phyloP scores from a whole-genome alignment of 768 basidiomycete species.

The Lactarius vividus region DNA sequence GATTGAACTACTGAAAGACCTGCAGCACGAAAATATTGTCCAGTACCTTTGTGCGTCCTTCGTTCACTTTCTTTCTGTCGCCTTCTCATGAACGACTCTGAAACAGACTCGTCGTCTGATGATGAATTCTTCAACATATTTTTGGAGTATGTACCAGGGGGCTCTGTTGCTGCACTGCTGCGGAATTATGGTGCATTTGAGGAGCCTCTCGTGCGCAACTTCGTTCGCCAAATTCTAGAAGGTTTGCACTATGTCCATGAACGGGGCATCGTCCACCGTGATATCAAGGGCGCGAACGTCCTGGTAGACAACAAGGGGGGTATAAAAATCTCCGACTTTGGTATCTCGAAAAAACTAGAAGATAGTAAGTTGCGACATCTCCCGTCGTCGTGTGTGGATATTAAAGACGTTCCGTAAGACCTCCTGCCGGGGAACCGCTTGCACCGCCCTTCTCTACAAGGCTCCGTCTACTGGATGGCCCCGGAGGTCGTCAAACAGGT shows the following conservation, averaged over 20 bases:
- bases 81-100: conserved; percentile 2
- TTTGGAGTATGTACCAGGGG: conserved; percentile 94
- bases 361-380: conserved; percentile 63
- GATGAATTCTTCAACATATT: conserved; percentile 92
- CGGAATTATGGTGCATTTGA: conserved; percentile 94
- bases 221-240: conserved; percentile 86
- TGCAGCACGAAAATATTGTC: conserved; percentile 95
- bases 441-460: conserved; percentile 91
- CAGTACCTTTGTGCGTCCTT: conserved; percentile 85
- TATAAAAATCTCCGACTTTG: conserved; percentile 96
- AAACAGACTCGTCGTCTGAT: conserved; percentile 87
- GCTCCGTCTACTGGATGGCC: conserved; percentile 99
- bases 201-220: conserved; percentile 87
- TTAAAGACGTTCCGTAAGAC: conserved; percentile 31
- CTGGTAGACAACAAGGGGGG: conserved; percentile 98
- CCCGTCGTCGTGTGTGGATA: not conserved
- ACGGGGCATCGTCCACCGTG: conserved; percentile 92
- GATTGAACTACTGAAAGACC: conserved; percentile 87
- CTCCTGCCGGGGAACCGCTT: conserved; percentile 60
- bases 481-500: conserved; percentile 98
- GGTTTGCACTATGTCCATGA: conserved; percentile 91
- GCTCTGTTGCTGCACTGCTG: conserved; percentile 85
- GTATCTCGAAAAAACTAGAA: conserved; percentile 96
- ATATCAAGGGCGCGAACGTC: conserved; percentile 99
- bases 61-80: conserved; percentile 5